Conservation (phyloP, 371 early-diverging fungal genomes). For the Saksenaea vasiformis region DNA sequence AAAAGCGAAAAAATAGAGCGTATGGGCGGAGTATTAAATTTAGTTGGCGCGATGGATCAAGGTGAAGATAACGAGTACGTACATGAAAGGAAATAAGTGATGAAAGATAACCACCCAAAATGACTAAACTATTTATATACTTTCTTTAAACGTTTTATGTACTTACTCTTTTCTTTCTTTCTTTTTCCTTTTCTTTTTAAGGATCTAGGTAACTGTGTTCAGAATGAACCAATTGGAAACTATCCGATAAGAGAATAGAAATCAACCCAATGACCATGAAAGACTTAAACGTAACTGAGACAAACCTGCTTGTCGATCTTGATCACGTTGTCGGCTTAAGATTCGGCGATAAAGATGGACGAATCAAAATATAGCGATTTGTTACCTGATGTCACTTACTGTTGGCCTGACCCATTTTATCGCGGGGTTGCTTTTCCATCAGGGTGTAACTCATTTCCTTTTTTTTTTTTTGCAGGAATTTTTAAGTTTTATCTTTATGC, state of each 20-base stretch:
- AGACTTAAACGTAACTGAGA: neutral
- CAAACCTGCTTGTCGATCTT: neutral
- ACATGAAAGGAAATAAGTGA: neutral
- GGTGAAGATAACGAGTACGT: constrained; percentile 3
- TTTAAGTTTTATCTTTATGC: too few relatives aligned
- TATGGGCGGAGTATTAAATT: neutral
- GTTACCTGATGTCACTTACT: neutral
- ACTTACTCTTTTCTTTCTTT: neutral
- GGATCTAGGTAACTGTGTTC: neutral
- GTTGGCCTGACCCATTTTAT: neutral
- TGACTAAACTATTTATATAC: neutral
- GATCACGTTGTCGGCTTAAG: constrained; percentile 3
- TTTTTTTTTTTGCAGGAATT: too few relatives aligned
- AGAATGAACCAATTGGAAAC: neutral
- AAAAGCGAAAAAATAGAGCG: constrained; percentile 8
- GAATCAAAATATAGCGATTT: neutral
- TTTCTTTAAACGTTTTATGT: neutral
- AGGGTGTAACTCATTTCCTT: too few relatives aligned
- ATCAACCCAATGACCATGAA: neutral
- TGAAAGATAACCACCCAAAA: neutral
- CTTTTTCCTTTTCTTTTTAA: neutral
- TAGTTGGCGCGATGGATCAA: neutral
- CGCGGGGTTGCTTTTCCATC: too few relatives aligned
- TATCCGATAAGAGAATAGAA: neutral
- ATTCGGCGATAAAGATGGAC: constrained; percentile 5